Conservation (phyloP, 169 alveolate species). For the Cryptosporidium tyzzeri region DNA sequence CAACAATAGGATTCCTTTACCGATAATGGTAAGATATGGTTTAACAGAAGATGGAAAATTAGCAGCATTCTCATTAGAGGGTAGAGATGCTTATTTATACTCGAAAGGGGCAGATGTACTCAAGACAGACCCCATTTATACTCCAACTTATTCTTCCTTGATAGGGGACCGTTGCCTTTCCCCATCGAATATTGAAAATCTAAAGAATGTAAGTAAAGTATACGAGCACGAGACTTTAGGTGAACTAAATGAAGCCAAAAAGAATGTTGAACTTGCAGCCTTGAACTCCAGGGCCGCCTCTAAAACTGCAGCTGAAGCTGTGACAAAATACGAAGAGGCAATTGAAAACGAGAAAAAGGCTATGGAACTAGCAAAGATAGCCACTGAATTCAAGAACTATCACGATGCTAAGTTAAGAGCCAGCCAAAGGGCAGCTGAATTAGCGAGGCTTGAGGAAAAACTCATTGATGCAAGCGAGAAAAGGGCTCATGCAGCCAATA, state of each 20-base stretch:
- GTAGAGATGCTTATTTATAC: constrained; percentile 18
- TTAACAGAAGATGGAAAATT: constrained; percentile 49
- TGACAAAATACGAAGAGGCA: constrained; percentile 42
- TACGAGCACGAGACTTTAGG: constrained; percentile 26
- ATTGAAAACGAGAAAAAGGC: constrained; percentile 45
- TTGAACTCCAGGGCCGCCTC: constrained; percentile 40
- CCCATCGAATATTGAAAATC: constrained; percentile 25
- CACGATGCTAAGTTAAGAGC: constrained; percentile 29
- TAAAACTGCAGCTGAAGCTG: constrained; percentile 49
- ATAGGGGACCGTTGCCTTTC: constrained; percentile 38
- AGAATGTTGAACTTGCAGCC: constrained; percentile 26
- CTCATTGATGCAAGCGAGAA: constrained; percentile 33
- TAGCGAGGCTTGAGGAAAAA: constrained; percentile 41
- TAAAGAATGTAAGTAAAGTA: neutral
- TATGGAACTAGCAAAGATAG: constrained; percentile 53
- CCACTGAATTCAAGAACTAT: constrained; percentile 37
- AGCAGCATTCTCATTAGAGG: constrained; percentile 55
- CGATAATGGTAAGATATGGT: constrained; percentile 69
- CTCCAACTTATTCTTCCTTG: neutral
- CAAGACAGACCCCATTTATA: constrained; percentile 28
- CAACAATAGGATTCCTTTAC: constrained; percentile 26
- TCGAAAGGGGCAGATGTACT: constrained; percentile 54
- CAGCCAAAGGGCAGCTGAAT: constrained; percentile 52
- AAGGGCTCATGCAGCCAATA: constrained; percentile 56
- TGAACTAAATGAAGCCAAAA: constrained; percentile 52